Evolutionary conservation across 495 filamentous ascomycete species (phyloP).

Genomic region (Neurospora sp.): DNA sequence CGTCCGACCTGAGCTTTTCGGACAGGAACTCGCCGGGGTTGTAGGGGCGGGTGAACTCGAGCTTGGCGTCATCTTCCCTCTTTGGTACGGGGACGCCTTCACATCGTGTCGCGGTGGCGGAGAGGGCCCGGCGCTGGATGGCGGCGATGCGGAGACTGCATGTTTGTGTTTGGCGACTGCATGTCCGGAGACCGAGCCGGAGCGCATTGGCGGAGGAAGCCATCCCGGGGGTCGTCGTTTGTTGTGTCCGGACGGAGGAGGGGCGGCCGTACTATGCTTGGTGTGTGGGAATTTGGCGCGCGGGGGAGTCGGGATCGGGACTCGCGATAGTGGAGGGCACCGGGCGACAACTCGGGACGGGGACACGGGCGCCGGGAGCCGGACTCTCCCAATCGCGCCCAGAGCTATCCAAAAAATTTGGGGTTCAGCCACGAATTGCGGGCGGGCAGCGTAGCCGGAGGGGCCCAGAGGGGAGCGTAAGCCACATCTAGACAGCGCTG

Average conservation of each 20-base stretch:
- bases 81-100: slow-evolving; percentile 12
- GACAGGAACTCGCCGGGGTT: slow-evolving; percentile 12
- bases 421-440: background rate
- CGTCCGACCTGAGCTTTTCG: background rate
- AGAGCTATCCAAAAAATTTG: background rate
- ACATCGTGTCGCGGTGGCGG: slow-evolving; percentile 20
- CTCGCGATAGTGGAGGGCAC: background rate
- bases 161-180: slow-evolving; percentile 15
- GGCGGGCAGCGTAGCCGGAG: background rate
- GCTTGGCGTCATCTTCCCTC: slow-evolving; percentile 1
- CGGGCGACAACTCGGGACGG: background rate
- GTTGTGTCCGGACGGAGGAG: background rate
- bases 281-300: background rate
- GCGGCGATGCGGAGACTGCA: slow-evolving; percentile 6
- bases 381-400: background rate
- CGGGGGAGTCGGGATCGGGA: background rate
- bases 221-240: slow-evolving; percentile 25
- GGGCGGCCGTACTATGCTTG: background rate
- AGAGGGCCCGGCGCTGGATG: slow-evolving; percentile 13
- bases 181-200: slow-evolving; percentile 35
- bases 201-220: slow-evolving; percentile 39
- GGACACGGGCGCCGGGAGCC: background rate
- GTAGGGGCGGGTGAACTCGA: slow-evolving; percentile 3
- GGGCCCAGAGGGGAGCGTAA: background rate
- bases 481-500: background rate